Evolutionary conservation across 176 grass and related monocot genomes (phyloP).

Genomic region (Aegilops bicornis): DNA sequence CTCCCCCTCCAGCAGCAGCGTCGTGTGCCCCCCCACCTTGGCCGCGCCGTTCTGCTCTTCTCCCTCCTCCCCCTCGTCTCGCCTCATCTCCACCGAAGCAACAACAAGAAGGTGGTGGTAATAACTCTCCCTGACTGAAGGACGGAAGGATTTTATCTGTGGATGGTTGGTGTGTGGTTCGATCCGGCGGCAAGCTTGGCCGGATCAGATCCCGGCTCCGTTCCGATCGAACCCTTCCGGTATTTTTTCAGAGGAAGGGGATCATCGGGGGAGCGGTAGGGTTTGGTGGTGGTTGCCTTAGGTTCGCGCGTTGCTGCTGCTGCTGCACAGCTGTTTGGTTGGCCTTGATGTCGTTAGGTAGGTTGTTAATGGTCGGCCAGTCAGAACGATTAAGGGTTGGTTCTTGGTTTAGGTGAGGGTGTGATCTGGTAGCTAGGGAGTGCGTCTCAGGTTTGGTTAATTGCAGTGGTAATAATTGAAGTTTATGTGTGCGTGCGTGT

Average conservation of each 20-base stretch:
- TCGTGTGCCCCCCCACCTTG: not conserved
- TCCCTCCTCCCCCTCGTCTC: not conserved
- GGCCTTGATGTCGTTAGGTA: conserved; percentile 17
- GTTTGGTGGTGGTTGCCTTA: conserved; percentile 44
- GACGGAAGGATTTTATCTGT: not conserved
- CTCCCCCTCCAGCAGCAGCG: not conserved
- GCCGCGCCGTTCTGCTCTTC: not conserved
- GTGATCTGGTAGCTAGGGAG: not conserved
- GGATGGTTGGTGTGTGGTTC: not conserved
- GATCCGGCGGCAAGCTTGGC: conserved; percentile 17
- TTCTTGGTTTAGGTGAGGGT: conserved; percentile 2
- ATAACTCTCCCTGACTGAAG: not conserved
- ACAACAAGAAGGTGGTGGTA: not conserved
- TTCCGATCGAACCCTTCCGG: conserved; percentile 44
- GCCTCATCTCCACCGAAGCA: not conserved
- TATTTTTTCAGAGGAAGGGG: conserved; percentile 69
- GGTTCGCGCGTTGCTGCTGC: conserved; percentile 2
- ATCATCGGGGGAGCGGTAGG: conserved; percentile 19
- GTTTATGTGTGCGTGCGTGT: not conserved
- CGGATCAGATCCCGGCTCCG: conserved; percentile 36
- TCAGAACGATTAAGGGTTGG: not conserved
- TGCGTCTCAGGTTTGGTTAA: not conserved
- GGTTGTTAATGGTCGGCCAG: not conserved
- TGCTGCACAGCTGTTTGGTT: not conserved
- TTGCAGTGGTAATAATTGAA: conserved; percentile 21